phyloP scores from a whole-genome alignment of 2,329 filamentous ascomycete species.

The Chrysoporthe deuterocubensis region DNA sequence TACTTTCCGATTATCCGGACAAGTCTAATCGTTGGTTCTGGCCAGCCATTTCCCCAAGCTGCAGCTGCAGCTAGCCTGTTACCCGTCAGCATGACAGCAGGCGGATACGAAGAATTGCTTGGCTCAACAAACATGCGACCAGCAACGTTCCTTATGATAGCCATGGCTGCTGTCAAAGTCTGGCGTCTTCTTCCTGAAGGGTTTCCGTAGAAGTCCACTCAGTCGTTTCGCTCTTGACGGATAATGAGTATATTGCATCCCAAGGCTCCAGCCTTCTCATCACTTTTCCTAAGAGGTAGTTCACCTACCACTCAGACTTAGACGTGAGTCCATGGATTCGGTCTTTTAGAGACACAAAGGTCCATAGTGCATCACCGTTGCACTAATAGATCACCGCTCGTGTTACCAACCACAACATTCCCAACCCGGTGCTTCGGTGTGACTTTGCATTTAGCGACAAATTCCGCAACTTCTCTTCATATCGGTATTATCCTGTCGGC shows the following conservation, averaged over 20 bases:
- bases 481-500: not conserved
- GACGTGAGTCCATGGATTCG: not conserved
- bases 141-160: not conserved
- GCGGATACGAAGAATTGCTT: not conserved
- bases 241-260: not conserved
- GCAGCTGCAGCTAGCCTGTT: slow-evolving; percentile 6
- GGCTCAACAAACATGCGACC: not conserved
- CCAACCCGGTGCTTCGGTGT: no score
- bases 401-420: not conserved
- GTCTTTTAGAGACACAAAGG: not conserved
- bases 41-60: not conserved
- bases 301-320: not conserved
- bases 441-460: not conserved
- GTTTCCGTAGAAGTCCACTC: not conserved
- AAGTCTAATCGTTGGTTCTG: not conserved
- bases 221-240: not conserved
- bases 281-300: not conserved
- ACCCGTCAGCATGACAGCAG: slow-evolving; percentile 1
- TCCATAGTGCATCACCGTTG: not conserved
- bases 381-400: not conserved
- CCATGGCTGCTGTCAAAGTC: not conserved
- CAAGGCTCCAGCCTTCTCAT: not conserved
- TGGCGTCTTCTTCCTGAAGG: not conserved
- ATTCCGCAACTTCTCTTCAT: not conserved
- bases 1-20: not conserved